Percentiles rank a stretch among this genome's conserved stretches.
phyloP scores from a whole-genome alignment of 768 basidiomycete genomes.

The Porphyrellus cyaneotinctus region DNA sequence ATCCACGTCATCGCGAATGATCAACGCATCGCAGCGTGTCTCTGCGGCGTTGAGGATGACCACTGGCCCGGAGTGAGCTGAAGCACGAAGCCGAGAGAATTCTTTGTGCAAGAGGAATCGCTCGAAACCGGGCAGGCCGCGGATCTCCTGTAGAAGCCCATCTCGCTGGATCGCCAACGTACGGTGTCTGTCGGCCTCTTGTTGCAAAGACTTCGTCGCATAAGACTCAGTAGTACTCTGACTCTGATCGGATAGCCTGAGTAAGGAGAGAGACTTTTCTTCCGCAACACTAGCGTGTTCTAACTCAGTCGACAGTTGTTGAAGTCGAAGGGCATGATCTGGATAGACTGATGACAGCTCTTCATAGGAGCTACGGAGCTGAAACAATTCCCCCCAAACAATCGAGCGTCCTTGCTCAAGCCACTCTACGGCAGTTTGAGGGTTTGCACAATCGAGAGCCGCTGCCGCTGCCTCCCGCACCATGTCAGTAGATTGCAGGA shows the following conservation, averaged over 20 bases:
- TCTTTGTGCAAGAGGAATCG: slow-evolving; percentile 6
- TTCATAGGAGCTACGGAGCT: slow-evolving; percentile 8
- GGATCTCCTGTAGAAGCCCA: background rate
- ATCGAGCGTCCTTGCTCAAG: slow-evolving; percentile 16
- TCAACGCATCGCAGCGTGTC: slow-evolving; percentile 32
- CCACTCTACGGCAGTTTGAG: slow-evolving; percentile 9
- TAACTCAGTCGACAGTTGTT: background rate
- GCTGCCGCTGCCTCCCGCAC: slow-evolving; percentile 7
- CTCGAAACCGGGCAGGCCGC: slow-evolving; percentile 1
- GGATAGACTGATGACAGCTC: slow-evolving; percentile 1
- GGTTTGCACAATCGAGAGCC: background rate
- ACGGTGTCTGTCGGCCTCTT: slow-evolving; percentile 1
- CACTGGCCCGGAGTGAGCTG: background rate
- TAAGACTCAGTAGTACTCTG: background rate
- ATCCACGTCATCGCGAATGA: background rate
- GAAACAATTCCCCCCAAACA: slow-evolving; percentile 15
- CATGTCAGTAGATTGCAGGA: slow-evolving; percentile 2
- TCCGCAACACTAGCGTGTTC: background rate
- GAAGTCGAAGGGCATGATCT: background rate
- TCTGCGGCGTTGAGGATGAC: background rate
- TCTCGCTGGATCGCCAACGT: background rate
- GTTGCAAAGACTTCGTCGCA: background rate
- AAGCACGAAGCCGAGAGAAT: background rate
- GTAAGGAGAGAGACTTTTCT: background rate
- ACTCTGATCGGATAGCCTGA: background rate